Evolutionary conservation across 1,139 yeast genomes (phyloP).

Genomic region (Suhomyces choctaworum): DNA sequence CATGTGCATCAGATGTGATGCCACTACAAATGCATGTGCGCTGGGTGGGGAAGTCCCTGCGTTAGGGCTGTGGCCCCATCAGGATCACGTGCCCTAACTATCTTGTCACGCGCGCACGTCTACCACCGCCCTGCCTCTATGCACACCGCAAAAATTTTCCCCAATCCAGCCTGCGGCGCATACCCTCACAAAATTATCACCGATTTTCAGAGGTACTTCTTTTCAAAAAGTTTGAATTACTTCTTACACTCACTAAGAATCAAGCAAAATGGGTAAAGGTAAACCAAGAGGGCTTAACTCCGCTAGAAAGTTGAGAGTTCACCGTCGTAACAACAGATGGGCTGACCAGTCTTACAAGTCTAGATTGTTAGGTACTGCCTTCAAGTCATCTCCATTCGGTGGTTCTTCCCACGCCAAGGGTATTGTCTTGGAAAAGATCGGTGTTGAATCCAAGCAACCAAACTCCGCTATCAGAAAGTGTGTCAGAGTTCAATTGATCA

Average conservation of each 20-base stretch:
- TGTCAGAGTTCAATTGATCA: conserved; percentile 99
- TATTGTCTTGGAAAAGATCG: conserved; percentile 98
- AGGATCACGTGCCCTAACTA: neutral
- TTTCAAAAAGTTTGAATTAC: conserved; percentile 10
- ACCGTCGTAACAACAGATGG: conserved; percentile 99
- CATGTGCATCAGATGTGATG: no score
- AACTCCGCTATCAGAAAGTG: conserved; percentile 99
- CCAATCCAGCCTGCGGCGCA: conserved; percentile 9
- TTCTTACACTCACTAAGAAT: conserved; percentile 13
- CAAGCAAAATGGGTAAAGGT: conserved; percentile 71
- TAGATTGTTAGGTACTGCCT: conserved; percentile 98
- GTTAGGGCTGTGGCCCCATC: conserved; percentile 7
- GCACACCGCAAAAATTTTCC: conserved; percentile 8
- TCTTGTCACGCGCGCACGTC: neutral
- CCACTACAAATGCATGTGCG: no score
- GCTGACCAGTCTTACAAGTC: conserved; percentile 98
- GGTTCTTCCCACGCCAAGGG: conserved; percentile 99
- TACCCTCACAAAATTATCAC: conserved; percentile 9
- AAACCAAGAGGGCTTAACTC: conserved; percentile 99
- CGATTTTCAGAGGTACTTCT: conserved; percentile 12
- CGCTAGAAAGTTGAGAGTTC: conserved; percentile 99
- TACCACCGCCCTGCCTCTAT: no score
- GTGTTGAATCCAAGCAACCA: conserved; percentile 99
- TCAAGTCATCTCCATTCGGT: conserved; percentile 99
- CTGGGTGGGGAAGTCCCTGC: no score